phyloP scores from a whole-genome alignment of 805 yeast genomes.

The Candida chauliodis region DNA sequence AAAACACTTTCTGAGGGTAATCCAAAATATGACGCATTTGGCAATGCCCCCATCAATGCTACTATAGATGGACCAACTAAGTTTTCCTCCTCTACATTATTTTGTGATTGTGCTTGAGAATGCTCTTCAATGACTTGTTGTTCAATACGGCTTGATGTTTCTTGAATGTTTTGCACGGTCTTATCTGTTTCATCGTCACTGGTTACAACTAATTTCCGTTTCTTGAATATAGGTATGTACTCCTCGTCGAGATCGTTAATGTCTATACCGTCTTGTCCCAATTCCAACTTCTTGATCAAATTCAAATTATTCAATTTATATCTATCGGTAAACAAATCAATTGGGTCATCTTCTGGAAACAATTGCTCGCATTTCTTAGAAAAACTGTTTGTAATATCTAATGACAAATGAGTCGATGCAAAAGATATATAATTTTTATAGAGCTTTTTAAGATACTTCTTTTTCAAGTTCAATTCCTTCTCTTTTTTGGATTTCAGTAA shows the following conservation, averaged over 20 bases:
- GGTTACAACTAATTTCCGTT: constrained; percentile 12
- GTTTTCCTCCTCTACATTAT: constrained; percentile 15
- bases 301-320: constrained; percentile 34
- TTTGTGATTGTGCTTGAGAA: constrained; percentile 8
- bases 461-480: constrained; percentile 20
- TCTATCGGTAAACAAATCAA: constrained; percentile 34
- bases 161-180: constrained; percentile 14
- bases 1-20: constrained; percentile 46
- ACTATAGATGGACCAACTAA: constrained; percentile 32
- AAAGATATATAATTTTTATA: constrained; percentile 54
- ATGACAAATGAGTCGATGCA: constrained; percentile 68
- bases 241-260: constrained; percentile 13
- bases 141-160: constrained; percentile 12
- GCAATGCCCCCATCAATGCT: constrained; percentile 54
- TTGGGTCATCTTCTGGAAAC: constrained; percentile 59
- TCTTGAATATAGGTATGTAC: constrained; percentile 11
- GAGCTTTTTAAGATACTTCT: constrained; percentile 26
- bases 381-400: constrained; percentile 61
- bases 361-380: constrained; percentile 62
- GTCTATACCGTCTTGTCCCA: constrained; percentile 21
- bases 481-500: constrained; percentile 47
- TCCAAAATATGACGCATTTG: constrained; percentile 56
- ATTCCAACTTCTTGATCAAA: constrained; percentile 35
- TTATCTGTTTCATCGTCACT: constrained; percentile 7
- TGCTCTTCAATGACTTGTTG: constrained; percentile 7